phyloP scores from a whole-genome alignment of 768 basidiomycete genomes.

The Leucosporidium scottii region DNA sequence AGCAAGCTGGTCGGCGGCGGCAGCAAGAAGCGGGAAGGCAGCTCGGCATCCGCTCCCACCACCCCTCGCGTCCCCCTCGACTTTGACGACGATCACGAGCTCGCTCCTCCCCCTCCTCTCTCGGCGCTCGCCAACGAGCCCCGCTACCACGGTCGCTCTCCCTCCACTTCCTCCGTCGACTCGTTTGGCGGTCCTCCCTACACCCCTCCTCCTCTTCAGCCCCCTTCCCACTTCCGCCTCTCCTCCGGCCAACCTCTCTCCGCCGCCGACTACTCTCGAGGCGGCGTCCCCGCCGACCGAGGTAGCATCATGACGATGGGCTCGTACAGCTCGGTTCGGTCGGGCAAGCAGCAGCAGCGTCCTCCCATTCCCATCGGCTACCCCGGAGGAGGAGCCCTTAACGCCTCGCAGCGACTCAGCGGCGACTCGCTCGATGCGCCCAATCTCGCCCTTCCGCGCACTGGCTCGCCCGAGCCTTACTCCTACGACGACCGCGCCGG shows the following conservation, averaged over 20 bases:
- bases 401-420: neutral
- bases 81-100: slow-evolving; percentile 27
- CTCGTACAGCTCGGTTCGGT: slow-evolving; percentile 13
- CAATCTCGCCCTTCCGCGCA: neutral
- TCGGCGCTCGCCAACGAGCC: slow-evolving; percentile 65
- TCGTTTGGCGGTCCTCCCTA: slow-evolving; percentile 10
- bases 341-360: neutral
- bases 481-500: neutral
- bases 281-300: slow-evolving; percentile 7
- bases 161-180: slow-evolving; percentile 31
- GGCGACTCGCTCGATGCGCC: slow-evolving; percentile 16
- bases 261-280: slow-evolving; percentile 2
- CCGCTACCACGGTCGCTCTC: slow-evolving; percentile 31
- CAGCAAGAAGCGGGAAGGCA: neutral
- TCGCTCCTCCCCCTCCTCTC: slow-evolving; percentile 83
- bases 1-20: slow-evolving; percentile 31
- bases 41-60: slow-evolving; percentile 5
- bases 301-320: slow-evolving; percentile 22
- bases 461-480: neutral
- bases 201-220: neutral
- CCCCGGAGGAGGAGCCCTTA: neutral
- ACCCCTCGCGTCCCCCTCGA: slow-evolving; percentile 4
- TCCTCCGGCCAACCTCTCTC: slow-evolving; percentile 3
- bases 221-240: slow-evolving; percentile 3
- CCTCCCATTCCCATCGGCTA: no score